A percentile compares a stretch with the other conserved stretches of the same genome.
These are phyloP conservation scores for Tylopilus balloui DNA, from an alignment of 768 basidiomycete species.

Conservation along the genomic window DNA sequence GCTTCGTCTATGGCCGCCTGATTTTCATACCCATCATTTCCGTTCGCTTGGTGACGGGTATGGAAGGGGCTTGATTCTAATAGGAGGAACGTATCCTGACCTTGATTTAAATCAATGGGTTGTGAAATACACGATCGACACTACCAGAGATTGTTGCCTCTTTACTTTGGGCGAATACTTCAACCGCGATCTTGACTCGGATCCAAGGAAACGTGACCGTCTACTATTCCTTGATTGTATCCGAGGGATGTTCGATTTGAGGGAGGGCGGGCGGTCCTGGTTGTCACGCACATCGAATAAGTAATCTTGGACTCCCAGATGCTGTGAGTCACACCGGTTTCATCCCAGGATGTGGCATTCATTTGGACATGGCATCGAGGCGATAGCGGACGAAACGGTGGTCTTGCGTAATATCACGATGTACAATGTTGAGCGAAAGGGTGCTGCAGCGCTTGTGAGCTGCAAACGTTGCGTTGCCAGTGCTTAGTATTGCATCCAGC, in stretches of 20 bases:
- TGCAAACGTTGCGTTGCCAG: neutral
- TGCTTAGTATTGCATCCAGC: neutral
- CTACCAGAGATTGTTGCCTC: neutral
- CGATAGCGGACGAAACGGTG: too few relatives aligned
- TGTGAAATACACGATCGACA: neutral
- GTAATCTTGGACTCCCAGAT: too few relatives aligned
- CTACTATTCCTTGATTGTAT: too few relatives aligned
- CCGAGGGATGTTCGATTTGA: too few relatives aligned
- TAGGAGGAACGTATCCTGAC: too few relatives aligned
- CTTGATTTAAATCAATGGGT: neutral
- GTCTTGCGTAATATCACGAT: slow-evolving; percentile 4
- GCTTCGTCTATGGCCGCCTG: neutral
- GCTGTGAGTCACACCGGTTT: too few relatives aligned
- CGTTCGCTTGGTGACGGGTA: neutral
- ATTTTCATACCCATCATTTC: neutral
- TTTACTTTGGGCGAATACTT: neutral
- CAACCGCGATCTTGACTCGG: too few relatives aligned
- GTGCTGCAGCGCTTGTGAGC: neutral
- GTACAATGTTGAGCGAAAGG: neutral
- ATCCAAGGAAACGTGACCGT: too few relatives aligned
- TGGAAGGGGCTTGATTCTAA: neutral
- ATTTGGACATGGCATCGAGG: too few relatives aligned
- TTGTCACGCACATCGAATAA: too few relatives aligned
- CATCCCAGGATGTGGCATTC: too few relatives aligned
- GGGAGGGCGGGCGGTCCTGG: too few relatives aligned